These are phyloP conservation scores for Elaphomyces granulatus DNA, from an alignment of 495 filamentous ascomycete species.

Conservation along the genomic window DNA sequence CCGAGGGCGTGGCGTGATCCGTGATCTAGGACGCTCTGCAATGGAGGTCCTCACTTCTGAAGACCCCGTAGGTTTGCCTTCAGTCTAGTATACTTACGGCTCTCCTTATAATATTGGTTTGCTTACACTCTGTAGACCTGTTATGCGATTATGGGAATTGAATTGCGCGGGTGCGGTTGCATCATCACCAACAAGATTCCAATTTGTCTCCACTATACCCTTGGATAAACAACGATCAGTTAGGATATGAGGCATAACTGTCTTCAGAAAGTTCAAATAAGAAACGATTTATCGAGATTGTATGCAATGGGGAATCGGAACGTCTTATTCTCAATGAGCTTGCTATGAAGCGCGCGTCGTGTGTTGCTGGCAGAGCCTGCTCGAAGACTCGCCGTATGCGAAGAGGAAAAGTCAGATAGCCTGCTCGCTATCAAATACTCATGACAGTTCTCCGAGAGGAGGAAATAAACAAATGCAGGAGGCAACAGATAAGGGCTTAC, in stretches of 20 bases:
- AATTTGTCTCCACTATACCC: too few relatives aligned
- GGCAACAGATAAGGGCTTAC: slow-evolving; percentile 11
- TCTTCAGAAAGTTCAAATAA: too few relatives aligned
- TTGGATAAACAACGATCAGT: too few relatives aligned
- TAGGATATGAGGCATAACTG: too few relatives aligned
- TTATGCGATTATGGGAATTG: slow-evolving; percentile 19
- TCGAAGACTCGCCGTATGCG: slow-evolving; percentile 8
- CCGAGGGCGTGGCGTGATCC: slow-evolving; percentile 8
- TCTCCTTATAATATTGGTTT: too few relatives aligned
- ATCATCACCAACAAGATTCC: too few relatives aligned
- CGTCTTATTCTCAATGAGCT: background rate
- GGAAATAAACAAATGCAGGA: slow-evolving; percentile 16
- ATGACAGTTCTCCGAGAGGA: too few relatives aligned
- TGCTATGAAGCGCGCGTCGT: background rate
- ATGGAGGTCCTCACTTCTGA: slow-evolving; percentile 2
- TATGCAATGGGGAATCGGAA: background rate
- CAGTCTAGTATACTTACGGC: too few relatives aligned
- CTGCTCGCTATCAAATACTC: slow-evolving; percentile 15
- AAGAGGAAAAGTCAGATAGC: slow-evolving; percentile 3
- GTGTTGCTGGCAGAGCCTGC: slow-evolving; percentile 8
- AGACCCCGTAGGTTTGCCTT: slow-evolving; percentile 8
- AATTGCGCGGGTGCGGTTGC: slow-evolving; percentile 34
- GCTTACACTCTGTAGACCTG: slow-evolving; percentile 10
- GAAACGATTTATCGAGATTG: background rate
- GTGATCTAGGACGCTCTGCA: slow-evolving; percentile 6